These are phyloP conservation scores for Vitis hybrid DNA, from an alignment of 177 flowering plant genomes.

Conservation along the genomic window DNA sequence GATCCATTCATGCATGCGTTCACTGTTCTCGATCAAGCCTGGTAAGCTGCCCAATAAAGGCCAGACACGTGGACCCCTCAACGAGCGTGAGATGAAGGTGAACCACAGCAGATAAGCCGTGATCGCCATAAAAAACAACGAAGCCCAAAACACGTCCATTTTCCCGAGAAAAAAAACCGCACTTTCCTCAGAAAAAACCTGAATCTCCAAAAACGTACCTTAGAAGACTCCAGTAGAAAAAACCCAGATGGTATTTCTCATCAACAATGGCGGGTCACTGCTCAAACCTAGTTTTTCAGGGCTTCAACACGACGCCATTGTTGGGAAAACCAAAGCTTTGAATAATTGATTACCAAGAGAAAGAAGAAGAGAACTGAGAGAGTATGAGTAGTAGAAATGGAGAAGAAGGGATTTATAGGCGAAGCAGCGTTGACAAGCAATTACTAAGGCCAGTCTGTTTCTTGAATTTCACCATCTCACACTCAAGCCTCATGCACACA, in stretches of 20 bases:
- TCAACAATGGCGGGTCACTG: too few species aligned
- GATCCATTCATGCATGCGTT: constrained; percentile 76
- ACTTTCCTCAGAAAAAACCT: too few species aligned
- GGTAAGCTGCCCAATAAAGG: constrained; percentile 70
- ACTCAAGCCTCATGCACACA: constrained; percentile 1
- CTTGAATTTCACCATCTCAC: constrained; percentile 21
- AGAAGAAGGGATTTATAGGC: constrained; percentile 41
- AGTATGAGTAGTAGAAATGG: constrained; percentile 1
- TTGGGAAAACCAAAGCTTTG: not conserved
- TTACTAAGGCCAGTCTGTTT: constrained; percentile 45
- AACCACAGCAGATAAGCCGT: constrained; percentile 65
- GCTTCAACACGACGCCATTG: not conserved
- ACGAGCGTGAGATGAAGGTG: constrained; percentile 60
- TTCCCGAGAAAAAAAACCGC: not conserved
- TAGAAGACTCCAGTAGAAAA: too few species aligned
- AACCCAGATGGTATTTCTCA: too few species aligned
- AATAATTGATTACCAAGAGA: not conserved
- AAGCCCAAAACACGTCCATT: constrained; percentile 47
- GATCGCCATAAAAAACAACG: constrained; percentile 40
- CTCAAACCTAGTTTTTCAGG: too few species aligned
- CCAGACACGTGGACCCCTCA: constrained; percentile 70
- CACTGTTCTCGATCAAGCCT: constrained; percentile 60
- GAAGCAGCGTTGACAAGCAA: constrained; percentile 19
- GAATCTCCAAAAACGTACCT: too few species aligned
- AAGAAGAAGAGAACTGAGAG: constrained; percentile 5